Evolutionary conservation across 352 stramenopile species (phyloP).

Genomic region (Phytopythium oedochilum): DNA sequence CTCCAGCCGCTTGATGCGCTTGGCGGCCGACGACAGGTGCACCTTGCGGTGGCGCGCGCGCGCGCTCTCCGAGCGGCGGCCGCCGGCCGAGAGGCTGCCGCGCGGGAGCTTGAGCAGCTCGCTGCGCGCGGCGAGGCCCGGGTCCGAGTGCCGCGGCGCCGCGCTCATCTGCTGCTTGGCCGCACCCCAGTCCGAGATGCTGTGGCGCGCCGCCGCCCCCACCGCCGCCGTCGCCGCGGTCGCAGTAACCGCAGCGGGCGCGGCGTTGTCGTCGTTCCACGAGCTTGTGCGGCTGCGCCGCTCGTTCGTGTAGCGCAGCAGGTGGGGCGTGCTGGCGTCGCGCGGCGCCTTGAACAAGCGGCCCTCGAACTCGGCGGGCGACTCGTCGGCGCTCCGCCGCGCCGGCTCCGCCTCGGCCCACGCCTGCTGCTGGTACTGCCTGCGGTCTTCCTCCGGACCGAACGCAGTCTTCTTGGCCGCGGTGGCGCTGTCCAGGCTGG

Average conservation of each 20-base stretch:
- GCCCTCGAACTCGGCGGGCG: slow-evolving; percentile 23
- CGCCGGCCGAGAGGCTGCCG: slow-evolving; percentile 34
- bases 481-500: not conserved
- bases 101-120: slow-evolving; percentile 69
- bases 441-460: not conserved
- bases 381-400: slow-evolving; percentile 19
- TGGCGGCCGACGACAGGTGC: slow-evolving; percentile 74
- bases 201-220: slow-evolving; percentile 23
- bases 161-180: slow-evolving; percentile 35
- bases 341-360: slow-evolving; percentile 33
- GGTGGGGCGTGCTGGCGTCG: slow-evolving; percentile 36
- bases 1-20: slow-evolving; percentile 81
- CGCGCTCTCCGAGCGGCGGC: slow-evolving; percentile 33
- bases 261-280: slow-evolving; percentile 43
- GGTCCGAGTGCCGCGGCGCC: slow-evolving; percentile 62
- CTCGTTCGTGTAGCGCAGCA: slow-evolving; percentile 44
- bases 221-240: not conserved
- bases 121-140: slow-evolving; percentile 40
- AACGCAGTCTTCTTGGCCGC: not conserved
- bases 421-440: not conserved
- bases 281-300: slow-evolving; percentile 40
- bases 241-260: not conserved
- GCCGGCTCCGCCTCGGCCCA: slow-evolving; percentile 6
- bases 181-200: slow-evolving; percentile 46
- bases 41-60: slow-evolving; percentile 54